phyloP scores from a whole-genome alignment of 1,284 basidiomycete species.

The Austropuccinia psidii region DNA sequence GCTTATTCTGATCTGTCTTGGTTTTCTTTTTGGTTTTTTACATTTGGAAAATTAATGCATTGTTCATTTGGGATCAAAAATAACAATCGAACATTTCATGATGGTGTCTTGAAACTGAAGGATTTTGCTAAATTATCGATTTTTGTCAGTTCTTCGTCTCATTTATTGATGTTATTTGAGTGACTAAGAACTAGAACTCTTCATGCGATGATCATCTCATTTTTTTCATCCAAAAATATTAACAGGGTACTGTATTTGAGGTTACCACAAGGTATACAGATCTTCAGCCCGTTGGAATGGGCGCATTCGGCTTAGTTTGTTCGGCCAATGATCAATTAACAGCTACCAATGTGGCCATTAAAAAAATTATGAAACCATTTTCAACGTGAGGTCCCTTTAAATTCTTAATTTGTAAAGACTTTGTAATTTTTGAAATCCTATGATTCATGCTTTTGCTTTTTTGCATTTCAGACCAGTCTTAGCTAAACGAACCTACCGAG shows the following conservation, averaged over 20 bases:
- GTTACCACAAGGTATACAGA: slow-evolving; percentile 98
- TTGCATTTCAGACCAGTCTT: slow-evolving; percentile 61
- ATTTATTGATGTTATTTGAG: background rate
- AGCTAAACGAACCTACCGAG: slow-evolving; percentile 92
- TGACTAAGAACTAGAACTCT: background rate
- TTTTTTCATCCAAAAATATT: background rate
- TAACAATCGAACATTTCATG: no score
- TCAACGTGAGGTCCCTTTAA: slow-evolving; percentile 55
- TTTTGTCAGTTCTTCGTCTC: slow-evolving; percentile 2
- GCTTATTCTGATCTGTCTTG: background rate
- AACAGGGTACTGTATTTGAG: slow-evolving; percentile 52
- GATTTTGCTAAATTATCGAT: slow-evolving; percentile 35
- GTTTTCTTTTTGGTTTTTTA: background rate
- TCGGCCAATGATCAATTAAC: slow-evolving; percentile 98
- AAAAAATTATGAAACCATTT: slow-evolving; percentile 99
- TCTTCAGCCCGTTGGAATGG: slow-evolving; percentile 99
- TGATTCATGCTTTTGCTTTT: background rate
- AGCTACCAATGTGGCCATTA: slow-evolving; percentile 87
- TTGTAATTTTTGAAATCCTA: background rate
- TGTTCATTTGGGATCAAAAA: no score
- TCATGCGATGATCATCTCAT: background rate
- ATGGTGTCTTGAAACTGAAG: no score
- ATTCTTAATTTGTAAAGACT: background rate
- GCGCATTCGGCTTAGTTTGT: slow-evolving; percentile 92
- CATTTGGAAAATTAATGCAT: no score